Evolutionary conservation across 345 rosid genomes (phyloP).

Genomic region (Salix caprea): DNA sequence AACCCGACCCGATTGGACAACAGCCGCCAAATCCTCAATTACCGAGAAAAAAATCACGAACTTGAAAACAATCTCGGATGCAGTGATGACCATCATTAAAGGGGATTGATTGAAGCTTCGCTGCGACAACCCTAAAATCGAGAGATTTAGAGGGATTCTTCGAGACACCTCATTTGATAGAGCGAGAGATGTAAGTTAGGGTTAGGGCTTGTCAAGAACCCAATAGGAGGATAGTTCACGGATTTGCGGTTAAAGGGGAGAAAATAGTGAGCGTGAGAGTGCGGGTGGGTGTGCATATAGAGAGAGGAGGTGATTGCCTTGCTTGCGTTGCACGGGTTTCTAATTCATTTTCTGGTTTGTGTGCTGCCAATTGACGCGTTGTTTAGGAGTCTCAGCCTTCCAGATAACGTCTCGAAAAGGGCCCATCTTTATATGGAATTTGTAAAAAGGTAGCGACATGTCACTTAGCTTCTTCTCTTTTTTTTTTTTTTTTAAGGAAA

Average conservation of each 20-base stretch:
- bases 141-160: neutral
- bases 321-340: conserved; percentile 1
- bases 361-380: neutral
- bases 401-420: neutral
- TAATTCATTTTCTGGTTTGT: neutral
- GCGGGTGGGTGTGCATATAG: neutral
- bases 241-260: neutral
- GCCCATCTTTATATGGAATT: neutral
- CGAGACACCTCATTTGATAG: neutral
- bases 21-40: neutral
- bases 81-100: neutral
- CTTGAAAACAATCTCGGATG: neutral
- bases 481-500: too few relatives aligned
- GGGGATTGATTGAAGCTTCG: neutral
- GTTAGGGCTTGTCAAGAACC: conserved; percentile 7
- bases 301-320: neutral
- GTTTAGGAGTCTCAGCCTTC: neutral
- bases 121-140: neutral
- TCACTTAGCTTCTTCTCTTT: too few relatives aligned
- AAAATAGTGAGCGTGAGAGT: neutral
- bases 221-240: neutral
- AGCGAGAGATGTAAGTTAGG: neutral
- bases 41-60: neutral
- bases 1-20: neutral
- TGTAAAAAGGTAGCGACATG: too few relatives aligned